Evolutionary conservation across 768 basidiomycete species (phyloP).

Genomic region (Dendrothele bispora): DNA sequence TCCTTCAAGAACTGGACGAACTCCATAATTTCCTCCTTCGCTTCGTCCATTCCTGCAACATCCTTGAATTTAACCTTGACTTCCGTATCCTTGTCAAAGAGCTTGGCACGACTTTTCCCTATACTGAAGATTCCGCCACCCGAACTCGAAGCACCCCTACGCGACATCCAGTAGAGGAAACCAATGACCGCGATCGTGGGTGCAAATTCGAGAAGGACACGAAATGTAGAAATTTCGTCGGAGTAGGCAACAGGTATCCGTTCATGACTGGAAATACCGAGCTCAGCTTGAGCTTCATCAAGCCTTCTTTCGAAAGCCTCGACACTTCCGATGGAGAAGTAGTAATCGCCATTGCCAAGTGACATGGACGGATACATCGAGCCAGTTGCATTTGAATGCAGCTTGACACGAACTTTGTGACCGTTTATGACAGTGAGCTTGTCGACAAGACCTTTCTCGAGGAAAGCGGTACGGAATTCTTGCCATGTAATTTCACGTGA

Average conservation of each 20-base stretch:
- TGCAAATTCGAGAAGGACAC: slow-evolving; percentile 84
- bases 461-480: slow-evolving; percentile 96
- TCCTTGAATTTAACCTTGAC: slow-evolving; percentile 93
- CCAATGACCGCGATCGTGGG: slow-evolving; percentile 94
- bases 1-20: slow-evolving; percentile 99
- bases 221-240: slow-evolving; percentile 86
- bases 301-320: slow-evolving; percentile 96
- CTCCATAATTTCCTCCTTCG: slow-evolving; percentile 99
- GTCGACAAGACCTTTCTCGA: slow-evolving; percentile 95
- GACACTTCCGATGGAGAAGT: slow-evolving; percentile 96
- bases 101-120: slow-evolving; percentile 90
- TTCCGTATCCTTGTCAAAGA: slow-evolving; percentile 97
- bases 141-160: slow-evolving; percentile 63
- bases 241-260: slow-evolving; percentile 97
- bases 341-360: slow-evolving; percentile 63
- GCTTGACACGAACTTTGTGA: slow-evolving; percentile 84
- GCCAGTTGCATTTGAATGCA: slow-evolving; percentile 87
- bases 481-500: slow-evolving; percentile 98
- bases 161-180: slow-evolving; percentile 85
- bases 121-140: slow-evolving; percentile 95
- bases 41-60: slow-evolving; percentile 99
- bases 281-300: slow-evolving; percentile 89
- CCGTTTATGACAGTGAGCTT: slow-evolving; percentile 91
- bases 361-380: slow-evolving; percentile 68
- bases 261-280: slow-evolving; percentile 89